Evolutionary conservation across 495 filamentous ascomycete species (phyloP), one percentile per base, ranked within the genome.

Genomic region (Podospora pseudoanserina): DNA sequence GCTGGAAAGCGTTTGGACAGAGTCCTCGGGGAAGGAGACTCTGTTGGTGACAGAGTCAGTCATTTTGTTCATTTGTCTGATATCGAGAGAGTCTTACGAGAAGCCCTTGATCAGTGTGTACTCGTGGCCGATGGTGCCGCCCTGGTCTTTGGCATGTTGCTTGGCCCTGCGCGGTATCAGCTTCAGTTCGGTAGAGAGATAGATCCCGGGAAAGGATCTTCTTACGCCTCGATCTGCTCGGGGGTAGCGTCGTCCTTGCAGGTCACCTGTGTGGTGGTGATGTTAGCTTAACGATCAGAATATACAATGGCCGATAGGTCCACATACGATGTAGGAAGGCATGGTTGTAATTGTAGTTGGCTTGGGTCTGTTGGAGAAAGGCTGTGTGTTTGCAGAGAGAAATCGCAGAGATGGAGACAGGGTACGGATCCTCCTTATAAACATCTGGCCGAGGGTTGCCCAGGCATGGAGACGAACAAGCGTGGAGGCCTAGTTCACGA

Each of bases 31-130:
- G 74, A 91, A 90, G 54, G 87, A 86, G 67, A 92, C 93, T 60
- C 94, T 98, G 60, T 68, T 59, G 64, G 58, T 27, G 68, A 32
- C 54, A 27, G 7, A 13, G 56, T 58, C 4, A 26, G n/a, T 61
- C 23, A 67, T 62, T 53, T 3, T 49, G 2, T 11, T 49, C 15
- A 65, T 49, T 49, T 64, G 26, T n/a, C 30, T 7, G 30, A 26
- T 7, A 1, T 57, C 0, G 44, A 55, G 62, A 30, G 66, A 59
- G 23, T 72, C 91, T 74, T 87, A 97, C 95, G 89, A 88, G 83
- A 97, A 97, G 54, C 91, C 92, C 79, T 92, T 94, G 82, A 96
- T 92, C 69, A 98, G 77, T 53, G 78, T 88, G 83, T 91, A 97
- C 75, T 94, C 91, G 71, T 94, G 87, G 64, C 79, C 86, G 80